Evolutionary conservation across 2,329 filamentous ascomycete genomes (phyloP), one percentile per base, ranked within the genome.

Genomic region (Dothideomycetes sp.): DNA sequence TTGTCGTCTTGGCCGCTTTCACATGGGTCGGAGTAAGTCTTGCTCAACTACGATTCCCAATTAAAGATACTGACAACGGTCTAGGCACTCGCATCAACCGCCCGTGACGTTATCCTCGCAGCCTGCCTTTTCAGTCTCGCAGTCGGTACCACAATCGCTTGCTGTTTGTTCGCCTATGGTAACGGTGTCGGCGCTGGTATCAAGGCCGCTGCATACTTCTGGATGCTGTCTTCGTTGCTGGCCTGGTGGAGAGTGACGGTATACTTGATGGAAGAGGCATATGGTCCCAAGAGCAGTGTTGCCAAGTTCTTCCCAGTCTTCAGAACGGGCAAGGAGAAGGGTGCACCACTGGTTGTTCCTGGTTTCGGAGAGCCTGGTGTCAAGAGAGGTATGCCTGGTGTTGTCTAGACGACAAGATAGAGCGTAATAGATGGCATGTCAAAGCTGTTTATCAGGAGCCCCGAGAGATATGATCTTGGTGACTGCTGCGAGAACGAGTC

Each of bases 171-270:
- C 24, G 38, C 41, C 8, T 50, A 49, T 32, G 37, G 37, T n/a
- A 46, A 41, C 24, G 37, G 34, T 12, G 49, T 50, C 4, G 41
- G 28, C n/a, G 44, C 31, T 12, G 49, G 46, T 7, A 51, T 52
- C 28, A 52, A 52, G 33, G 50, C 42, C 2, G 50, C 50, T 10
- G 37, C 39, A 4, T 52, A 52, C 44, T 52, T 52, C 37, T 52
- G 50, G 49, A 51, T 52, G 35, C 23, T 50, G 24, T 35, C 41
- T 8, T 19, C 50, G 3, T 27, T 51, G 25, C 41, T 41, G 4
- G 50, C 49, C 19, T 52, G 50, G 50, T 52, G 49, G 49, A 41
- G 50, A 16, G 45, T 50, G 0, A 51, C 49, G 1, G 50, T 51
- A 3, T 52, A 52, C 19, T 20, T 52, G 15, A 38, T 52, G 16